Evolutionary conservation across 2,329 filamentous ascomycete genomes (phyloP).

Genomic region (Mycosphaerella sp.): DNA sequence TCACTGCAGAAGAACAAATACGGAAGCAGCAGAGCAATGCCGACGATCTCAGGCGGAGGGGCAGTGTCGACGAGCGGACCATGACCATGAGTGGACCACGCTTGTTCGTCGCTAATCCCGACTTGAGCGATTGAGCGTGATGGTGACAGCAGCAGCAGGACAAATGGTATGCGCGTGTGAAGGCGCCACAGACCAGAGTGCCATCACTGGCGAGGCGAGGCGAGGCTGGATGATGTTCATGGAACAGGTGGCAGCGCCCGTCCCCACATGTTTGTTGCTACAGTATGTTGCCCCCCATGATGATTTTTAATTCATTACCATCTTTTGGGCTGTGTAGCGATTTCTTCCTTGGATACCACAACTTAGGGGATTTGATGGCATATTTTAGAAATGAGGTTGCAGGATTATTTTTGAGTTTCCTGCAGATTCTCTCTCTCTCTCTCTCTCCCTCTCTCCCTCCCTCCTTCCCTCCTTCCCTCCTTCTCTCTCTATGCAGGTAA

Average conservation of each 20-base stretch:
- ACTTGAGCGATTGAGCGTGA: conserved; percentile 46
- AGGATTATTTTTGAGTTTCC: background rate
- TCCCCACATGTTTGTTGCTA: background rate
- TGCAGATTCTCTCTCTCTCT: background rate
- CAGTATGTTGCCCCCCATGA: background rate
- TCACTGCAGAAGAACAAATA: conserved; percentile 32
- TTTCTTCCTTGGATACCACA: background rate
- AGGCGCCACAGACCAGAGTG: background rate
- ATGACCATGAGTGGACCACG: conserved; percentile 63
- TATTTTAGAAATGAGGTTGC: background rate
- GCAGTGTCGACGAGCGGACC: conserved; percentile 77
- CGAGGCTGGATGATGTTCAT: background rate
- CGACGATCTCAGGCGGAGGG: conserved; percentile 67
- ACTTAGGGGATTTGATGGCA: background rate
- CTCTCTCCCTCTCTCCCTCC: too few relatives aligned
- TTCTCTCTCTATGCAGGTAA: too few relatives aligned
- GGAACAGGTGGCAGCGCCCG: background rate
- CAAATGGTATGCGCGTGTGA: background rate
- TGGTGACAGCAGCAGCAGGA: too few relatives aligned
- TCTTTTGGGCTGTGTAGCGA: background rate
- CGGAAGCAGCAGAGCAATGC: conserved; percentile 60
- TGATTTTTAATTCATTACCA: background rate
- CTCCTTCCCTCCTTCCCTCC: too few relatives aligned
- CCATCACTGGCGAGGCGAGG: conserved; percentile 1
- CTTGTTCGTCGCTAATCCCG: conserved; percentile 81